phyloP scores from a whole-genome alignment of 2,329 filamentous ascomycete genomes.

The Alternaria sp. region DNA sequence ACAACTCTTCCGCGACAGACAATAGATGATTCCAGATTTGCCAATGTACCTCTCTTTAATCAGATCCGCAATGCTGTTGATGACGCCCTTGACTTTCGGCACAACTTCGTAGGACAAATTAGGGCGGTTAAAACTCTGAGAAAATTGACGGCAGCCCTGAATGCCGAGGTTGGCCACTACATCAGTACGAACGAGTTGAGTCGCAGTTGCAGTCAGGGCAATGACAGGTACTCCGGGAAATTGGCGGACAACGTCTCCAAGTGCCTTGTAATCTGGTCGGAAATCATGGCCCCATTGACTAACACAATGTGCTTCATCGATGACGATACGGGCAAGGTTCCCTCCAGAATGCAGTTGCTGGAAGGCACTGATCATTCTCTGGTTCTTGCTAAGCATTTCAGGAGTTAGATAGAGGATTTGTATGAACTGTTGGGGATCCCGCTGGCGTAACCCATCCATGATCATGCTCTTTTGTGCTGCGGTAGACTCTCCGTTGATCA shows the following conservation, averaged over 20 bases:
- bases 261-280: conserved; percentile 89
- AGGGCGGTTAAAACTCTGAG: conserved; percentile 95
- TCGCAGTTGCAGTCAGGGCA: conserved; percentile 94
- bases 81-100: conserved; percentile 69
- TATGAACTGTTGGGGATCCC: conserved; percentile 76
- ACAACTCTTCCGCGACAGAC: conserved; percentile 82
- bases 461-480: conserved; percentile 71
- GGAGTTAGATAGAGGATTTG: conserved; percentile 95
- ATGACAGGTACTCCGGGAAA: conserved; percentile 88
- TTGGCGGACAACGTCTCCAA: conserved; percentile 76
- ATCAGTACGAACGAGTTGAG: conserved; percentile 89
- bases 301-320: conserved; percentile 99
- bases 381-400: conserved; percentile 91
- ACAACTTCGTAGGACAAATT: conserved; percentile 91
- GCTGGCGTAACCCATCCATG: conserved; percentile 68
- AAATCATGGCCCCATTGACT: conserved; percentile 99
- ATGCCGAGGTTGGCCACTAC: conserved; percentile 93
- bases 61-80: conserved; percentile 67
- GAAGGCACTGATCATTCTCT: conserved; percentile 72
- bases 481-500: conserved; percentile 81
- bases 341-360: conserved; percentile 71
- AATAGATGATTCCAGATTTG: conserved; percentile 92
- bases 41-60: conserved; percentile 75
- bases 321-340: conserved; percentile 88
- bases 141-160: conserved; percentile 77